Evolutionary conservation across 2,329 filamentous ascomycete species (phyloP), one percentile per base, ranked within the genome.

Genomic region (Teratosphaeria nubilosa): DNA sequence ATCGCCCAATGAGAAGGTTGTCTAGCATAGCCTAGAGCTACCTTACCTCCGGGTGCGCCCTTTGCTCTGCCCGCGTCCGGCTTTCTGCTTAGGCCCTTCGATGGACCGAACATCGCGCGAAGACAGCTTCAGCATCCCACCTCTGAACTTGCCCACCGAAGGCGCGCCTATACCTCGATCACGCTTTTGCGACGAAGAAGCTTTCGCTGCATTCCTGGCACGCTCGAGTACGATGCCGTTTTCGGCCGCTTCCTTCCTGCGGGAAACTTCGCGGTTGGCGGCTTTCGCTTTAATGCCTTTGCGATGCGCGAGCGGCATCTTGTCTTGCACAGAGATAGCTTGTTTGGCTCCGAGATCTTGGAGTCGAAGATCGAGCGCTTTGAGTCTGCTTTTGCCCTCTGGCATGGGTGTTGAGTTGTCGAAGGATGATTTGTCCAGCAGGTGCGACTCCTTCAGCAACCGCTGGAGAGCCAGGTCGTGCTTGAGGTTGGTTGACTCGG

Each of bases 401-500:
- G 72, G 70, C 5, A 58, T 61, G 16, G 74, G 70, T 24, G 81
- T 77, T n/a, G 74, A 68, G 3, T 80, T 76, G 22, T 34, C 51
- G 57, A 79, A 76, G 30, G 77, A 76, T 14, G 80, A 77, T 0
- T 82, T 77, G 53, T 84, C 81, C 58, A 97, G 84, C 60, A 97
- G 86, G 74, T 96, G 91, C 0, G 91, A 96, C 78, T 99, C 94
- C 65, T 86, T 82, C 59, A 99, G 84, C 48, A 99, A 84, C 53
- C 91, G 86, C 72, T 96, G 92, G 14, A 99, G 84, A 45, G 90
- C 91, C 56, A 96, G 84, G 72, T 97, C 94, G 73, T 96, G 91
- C 71, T 91, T 91, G 20, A 97, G 80, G 61, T 95, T 87, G 11
- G 77, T 73, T 25, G 78, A 73, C 69, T 87, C 85, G 20, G 81